Evolutionary conservation across 495 filamentous ascomycete species (phyloP).

Genomic region (Xylaria acuta): DNA sequence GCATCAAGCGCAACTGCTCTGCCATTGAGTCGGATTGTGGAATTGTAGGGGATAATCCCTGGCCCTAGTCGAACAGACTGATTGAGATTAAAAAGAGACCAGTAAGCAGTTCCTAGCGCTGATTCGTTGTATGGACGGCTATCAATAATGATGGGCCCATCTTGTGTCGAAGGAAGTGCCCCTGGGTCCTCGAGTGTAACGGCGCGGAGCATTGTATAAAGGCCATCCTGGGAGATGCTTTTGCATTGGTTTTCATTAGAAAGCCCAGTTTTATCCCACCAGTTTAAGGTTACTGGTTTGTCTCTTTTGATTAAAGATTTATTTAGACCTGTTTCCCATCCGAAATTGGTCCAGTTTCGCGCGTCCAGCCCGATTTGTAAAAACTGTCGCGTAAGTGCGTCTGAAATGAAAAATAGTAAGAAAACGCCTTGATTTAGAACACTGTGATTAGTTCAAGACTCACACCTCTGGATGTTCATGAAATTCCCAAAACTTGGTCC

Average conservation of each 20-base stretch:
- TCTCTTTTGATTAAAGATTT: neutral
- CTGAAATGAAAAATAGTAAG: neutral
- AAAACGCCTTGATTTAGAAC: neutral
- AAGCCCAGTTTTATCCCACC: neutral
- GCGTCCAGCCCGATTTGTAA: conserved; percentile 3
- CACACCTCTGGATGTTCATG: conserved; percentile 8
- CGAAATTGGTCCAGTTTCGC: neutral
- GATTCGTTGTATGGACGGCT: conserved; percentile 9
- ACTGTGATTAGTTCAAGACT: neutral
- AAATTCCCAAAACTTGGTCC: conserved; percentile 1
- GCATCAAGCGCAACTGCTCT: neutral
- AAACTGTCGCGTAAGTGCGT: neutral
- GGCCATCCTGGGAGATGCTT: no score
- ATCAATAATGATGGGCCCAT: neutral
- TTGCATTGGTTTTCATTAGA: neutral
- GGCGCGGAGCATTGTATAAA: conserved; percentile 1
- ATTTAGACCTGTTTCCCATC: neutral
- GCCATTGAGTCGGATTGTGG: neutral
- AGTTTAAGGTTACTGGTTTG: neutral
- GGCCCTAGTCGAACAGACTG: neutral
- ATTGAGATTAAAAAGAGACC: neutral
- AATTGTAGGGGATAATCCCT: conserved; percentile 1
- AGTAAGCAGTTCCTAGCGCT: neutral
- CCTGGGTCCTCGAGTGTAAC: conserved; percentile 1
- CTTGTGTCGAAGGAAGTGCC: neutral